phyloP scores from a whole-genome alignment of 345 rosid species.

The Mallotus nudiflorus region DNA sequence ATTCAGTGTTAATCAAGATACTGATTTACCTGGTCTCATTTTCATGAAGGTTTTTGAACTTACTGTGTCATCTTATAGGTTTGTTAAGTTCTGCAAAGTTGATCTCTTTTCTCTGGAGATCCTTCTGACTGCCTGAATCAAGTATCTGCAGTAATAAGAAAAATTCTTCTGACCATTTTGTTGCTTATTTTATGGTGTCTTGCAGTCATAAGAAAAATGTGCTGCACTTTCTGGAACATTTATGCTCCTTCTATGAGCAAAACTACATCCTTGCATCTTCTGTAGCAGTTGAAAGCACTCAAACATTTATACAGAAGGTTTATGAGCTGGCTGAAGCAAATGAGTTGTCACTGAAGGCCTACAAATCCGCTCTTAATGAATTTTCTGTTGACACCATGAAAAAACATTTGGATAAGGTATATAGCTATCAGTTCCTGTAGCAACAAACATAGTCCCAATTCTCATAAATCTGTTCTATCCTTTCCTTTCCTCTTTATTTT shows the following conservation, averaged over 20 bases:
- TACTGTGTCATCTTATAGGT: conserved; percentile 77
- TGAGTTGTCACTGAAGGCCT: conserved; percentile 63
- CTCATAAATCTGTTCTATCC: neutral
- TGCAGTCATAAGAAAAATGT: conserved; percentile 79
- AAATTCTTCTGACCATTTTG: conserved; percentile 17
- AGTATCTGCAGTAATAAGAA: too few relatives aligned
- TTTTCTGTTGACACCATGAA: conserved; percentile 45
- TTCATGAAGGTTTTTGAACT: conserved; percentile 66
- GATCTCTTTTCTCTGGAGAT: neutral
- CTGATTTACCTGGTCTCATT: conserved; percentile 56
- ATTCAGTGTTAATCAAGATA: conserved; percentile 53
- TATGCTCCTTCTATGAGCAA: conserved; percentile 74
- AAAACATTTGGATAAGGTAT: conserved; percentile 62
- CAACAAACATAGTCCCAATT: neutral
- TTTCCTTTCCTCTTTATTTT: neutral
- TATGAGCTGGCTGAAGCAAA: conserved; percentile 80
- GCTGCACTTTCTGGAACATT: conserved; percentile 67
- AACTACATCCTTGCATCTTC: conserved; percentile 53
- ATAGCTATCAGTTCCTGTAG: conserved; percentile 1
- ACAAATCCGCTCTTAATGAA: conserved; percentile 50
- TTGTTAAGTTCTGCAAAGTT: conserved; percentile 26
- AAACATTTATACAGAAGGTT: conserved; percentile 59
- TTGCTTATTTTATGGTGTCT: conserved; percentile 30
- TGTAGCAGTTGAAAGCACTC: conserved; percentile 42
- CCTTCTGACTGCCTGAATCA: conserved; percentile 1